Conservation (phyloP, 2,329 filamentous ascomycete genomes). For the Aureobasidium namibiae region DNA sequence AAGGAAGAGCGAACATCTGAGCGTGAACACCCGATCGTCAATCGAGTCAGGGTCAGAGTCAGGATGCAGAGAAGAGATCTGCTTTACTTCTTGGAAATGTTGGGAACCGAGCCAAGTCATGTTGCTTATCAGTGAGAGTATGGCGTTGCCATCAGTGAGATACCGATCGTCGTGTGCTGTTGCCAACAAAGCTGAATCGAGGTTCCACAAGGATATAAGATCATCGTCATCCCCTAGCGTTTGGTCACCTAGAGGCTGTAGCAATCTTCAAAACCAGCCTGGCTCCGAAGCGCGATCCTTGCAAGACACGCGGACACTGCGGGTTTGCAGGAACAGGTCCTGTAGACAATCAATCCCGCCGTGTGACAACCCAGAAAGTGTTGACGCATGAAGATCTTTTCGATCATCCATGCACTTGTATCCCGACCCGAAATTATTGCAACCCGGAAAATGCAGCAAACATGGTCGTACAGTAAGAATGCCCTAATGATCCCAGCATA, state of each 20-base stretch:
- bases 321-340: neutral
- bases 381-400: conserved; percentile 2
- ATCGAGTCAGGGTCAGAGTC: neutral
- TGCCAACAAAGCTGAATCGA: neutral
- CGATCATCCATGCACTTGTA: neutral
- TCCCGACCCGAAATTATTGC: conserved; percentile 6
- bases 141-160: neutral
- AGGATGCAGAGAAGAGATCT: too few relatives aligned
- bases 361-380: neutral
- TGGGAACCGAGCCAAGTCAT: neutral
- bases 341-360: neutral
- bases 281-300: neutral
- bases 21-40: neutral
- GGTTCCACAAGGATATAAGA: conserved; percentile 7
- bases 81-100: neutral
- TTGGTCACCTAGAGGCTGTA: conserved; percentile 1
- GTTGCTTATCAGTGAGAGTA: neutral
- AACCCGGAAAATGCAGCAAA: neutral
- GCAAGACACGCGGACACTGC: neutral
- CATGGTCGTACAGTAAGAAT: neutral
- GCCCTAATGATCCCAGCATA: neutral
- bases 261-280: conserved; percentile 1
- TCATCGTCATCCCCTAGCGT: neutral
- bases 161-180: neutral
- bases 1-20: conserved; percentile 1